Evolutionary conservation across 805 yeast species (phyloP).

Genomic region (Candida michaelii): DNA sequence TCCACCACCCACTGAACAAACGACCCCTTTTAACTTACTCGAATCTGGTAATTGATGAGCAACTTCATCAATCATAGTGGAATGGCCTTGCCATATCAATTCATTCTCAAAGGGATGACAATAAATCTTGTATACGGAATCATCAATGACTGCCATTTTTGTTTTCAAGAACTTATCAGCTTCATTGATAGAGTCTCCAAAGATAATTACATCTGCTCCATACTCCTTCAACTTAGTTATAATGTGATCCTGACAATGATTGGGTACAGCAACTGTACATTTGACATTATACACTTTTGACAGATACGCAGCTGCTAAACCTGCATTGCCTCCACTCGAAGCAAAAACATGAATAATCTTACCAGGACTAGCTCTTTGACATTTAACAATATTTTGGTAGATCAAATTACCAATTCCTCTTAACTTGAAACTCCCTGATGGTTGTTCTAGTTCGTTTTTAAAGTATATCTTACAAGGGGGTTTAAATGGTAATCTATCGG

Average conservation of each 20-base stretch:
- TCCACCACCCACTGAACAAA: conserved; percentile 37
- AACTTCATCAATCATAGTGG: conserved; percentile 26
- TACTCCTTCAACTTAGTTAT: conserved; percentile 18
- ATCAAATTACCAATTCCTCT: conserved; percentile 56
- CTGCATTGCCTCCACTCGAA: conserved; percentile 39
- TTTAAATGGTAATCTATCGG: conserved; percentile 27
- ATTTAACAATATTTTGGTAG: conserved; percentile 26
- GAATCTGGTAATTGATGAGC: conserved; percentile 7
- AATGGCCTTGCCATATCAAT: conserved; percentile 34
- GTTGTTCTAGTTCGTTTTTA: conserved; percentile 55
- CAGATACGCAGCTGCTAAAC: conserved; percentile 35
- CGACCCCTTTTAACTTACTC: conserved; percentile 22
- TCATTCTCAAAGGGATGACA: conserved; percentile 36
- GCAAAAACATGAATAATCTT: conserved; percentile 23
- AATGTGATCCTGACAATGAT: conserved; percentile 20
- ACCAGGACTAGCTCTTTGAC: conserved; percentile 22
- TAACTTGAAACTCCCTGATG: conserved; percentile 58
- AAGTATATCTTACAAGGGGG: conserved; percentile 45
- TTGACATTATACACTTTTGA: conserved; percentile 19
- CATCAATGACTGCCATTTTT: conserved; percentile 15
- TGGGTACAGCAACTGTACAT: conserved; percentile 35
- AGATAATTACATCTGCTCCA: conserved; percentile 25
- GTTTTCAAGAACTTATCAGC: conserved; percentile 27
- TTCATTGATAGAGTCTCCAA: conserved; percentile 33
- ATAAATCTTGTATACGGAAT: conserved; percentile 22